Base-by-base conservation (phyloP, 768 basidiomycete species). In the Suillus decipiens region DNA sequence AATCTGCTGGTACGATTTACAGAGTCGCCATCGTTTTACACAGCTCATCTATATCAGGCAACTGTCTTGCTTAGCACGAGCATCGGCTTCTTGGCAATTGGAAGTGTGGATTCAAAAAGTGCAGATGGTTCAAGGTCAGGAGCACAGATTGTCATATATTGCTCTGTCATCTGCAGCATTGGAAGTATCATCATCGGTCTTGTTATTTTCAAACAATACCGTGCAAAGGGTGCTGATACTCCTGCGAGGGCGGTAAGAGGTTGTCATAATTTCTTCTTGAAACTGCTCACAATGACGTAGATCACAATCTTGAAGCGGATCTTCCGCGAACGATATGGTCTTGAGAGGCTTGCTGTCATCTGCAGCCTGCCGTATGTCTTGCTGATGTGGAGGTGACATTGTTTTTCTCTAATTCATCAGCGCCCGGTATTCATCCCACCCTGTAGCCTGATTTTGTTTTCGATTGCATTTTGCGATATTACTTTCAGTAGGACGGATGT, bases 311-410 rank as follows among this genome's bases (percentile, higher is more conserved):
- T 74, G 59, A 73, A 68, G 54, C 73, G 71, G 5, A 74, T 74
- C 15, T 59, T 28, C 5, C 64, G 67, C 14, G 64, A 68, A 33
- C 56, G 58, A 9, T 64, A 72, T 22, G 77, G 78, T 15, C 64
- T 78, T 2, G 79, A 80, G 56, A 69, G 73, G 14, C 68, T 81
- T 36, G 71, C 80, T 6, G 76, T 80, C 39, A 70, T 78, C 57
- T 81, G 76, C 56, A 78, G 75, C 62, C 72, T 81, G 48, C 79
- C 79, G 7, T 77, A 80, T 39, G 76, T 77, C 41, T 63, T 79
- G 8, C 67, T 81, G 47, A 73, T 81, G 73, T 81, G 77, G 74
- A 68, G 75, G 80, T 80, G 59, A 60, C 75, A 57, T 2, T 17
- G 5, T 19, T 33, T 15, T 2, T n/a, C 19, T 33, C 11, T 53